Base-by-base conservation (phyloP, 23 red algal genomes). In the Gracilaria domingensis region DNA sequence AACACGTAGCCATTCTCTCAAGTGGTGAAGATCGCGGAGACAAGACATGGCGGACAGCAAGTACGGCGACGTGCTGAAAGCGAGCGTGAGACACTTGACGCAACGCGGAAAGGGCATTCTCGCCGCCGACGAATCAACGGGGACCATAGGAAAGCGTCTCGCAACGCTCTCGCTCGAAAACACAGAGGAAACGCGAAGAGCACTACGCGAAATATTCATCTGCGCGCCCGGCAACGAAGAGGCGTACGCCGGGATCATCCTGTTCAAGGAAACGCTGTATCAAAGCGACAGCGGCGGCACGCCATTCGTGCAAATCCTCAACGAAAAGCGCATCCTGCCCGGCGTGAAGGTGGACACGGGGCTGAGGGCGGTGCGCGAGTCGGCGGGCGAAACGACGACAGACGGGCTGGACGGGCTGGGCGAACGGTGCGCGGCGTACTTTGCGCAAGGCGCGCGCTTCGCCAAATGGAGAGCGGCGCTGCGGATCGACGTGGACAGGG, bases 121-220 rank as follows among this genome's bases (percentile, higher is more conserved):
- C 16, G 97, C 97, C 25, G 83, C 85, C 23, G 97, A 99, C 75
- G 97, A 99, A 78, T 84, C 73, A 23, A 89, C 86, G 0, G 97
- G 97, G 23, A 99, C 97, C 2, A 96, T 99, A 47, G 97, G 97
- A 30, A 96, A 94, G 55, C 97, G 97, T 36, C 93, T 99, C 13
- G 86, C 67, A 28, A 67, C 56, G n/a, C 82, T 94, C 23, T 36
- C 79, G 23, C 75, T 99, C 37, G 48, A 78, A 58, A 99, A 99
- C 85, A 95, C 53, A 28, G 84, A 85, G 42, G 90, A 88, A 28
- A 99, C 93, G 8, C 89, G 97, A 23, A 72, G 89, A 40, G 28
- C 57, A 20, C 95, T 95, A 34, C 90, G 97, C 20, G 90, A 99
- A 37, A 75, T 96, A 21, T 64, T 99, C 4, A 83, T 96, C 57